Base-by-base conservation (phyloP, 2,329 filamentous ascomycete species). In the Nothophaeocryptopus gaeumannii region DNA sequence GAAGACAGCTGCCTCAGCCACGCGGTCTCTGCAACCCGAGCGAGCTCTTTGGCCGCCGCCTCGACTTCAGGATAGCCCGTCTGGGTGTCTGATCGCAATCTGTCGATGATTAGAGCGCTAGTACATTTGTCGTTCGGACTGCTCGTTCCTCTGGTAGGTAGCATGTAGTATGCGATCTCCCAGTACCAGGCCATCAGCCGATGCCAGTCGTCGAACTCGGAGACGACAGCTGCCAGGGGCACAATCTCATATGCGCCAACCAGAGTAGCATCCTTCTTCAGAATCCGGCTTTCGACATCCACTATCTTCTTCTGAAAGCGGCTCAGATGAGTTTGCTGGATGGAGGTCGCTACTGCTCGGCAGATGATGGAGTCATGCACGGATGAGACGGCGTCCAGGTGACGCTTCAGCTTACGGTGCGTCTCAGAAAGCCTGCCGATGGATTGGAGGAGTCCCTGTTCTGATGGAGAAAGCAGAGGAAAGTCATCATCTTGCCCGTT, bases 171-270 rank as follows among this genome's bases (percentile, higher is more conserved):
- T 31, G 82, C 79, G 40, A 91, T 72, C 30, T 82, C 78, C 83
- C 86, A 88, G 14, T 96, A 77, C 89, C 92, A 97, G 62, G 91
- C 85, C 76, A 97, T 80, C 32, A 84, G 78, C 60, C 89, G 80
- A 39, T 80, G 86, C 92, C 92, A 97, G 37, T 81, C 85, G n/a
- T 86, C 83, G 63, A 97, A 96, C 63, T 93, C 86, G 5, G 80
- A 81, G 26, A 95, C 83, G 14, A 97, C 79, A 1, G 85, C 85
- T 42, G 93, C 95, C 60, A 99, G 72, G 2, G 93, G 92, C 15
- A 97, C 92, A 55, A 96, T 95, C 54, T 92, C 86, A 67, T 96
- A 96, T 1, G 88, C 92, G 36, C 92, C 92, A 1, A 97, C 92
- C 51, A 88, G 81, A 5, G 76, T 81, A 2, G 90, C 79, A 73